Conservation (phyloP, 1,284 basidiomycete genomes). For the Pyrrhoderma noxium region DNA sequence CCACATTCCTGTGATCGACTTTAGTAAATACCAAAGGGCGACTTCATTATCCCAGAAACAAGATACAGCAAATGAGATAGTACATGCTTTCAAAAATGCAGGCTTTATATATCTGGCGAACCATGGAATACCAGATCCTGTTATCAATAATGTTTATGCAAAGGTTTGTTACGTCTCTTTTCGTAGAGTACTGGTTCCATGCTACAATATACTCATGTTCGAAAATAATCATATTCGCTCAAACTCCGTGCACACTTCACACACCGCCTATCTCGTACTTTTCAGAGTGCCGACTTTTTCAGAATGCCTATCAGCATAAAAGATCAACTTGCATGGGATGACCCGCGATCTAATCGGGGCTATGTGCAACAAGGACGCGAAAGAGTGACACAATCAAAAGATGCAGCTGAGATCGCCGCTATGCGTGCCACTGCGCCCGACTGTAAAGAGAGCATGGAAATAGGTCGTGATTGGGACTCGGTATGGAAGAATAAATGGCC, state of each 20-base stretch:
- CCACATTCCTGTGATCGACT: constrained; percentile 70
- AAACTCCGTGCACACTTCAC: too few relatives aligned
- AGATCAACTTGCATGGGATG: constrained; percentile 67
- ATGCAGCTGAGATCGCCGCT: constrained; percentile 66
- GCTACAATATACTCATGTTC: constrained; percentile 1
- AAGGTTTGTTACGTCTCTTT: constrained; percentile 40
- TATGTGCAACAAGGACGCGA: constrained; percentile 77
- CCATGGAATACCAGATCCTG: constrained; percentile 53
- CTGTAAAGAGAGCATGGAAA: constrained; percentile 80
- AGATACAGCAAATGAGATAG: constrained; percentile 59
- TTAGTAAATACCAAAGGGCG: constrained; percentile 54
- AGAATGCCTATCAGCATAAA: constrained; percentile 55
- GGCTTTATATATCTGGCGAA: constrained; percentile 69
- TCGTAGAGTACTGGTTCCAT: background rate
- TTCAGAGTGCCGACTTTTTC: constrained; percentile 71
- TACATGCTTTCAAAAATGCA: constrained; percentile 69
- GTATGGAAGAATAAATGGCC: constrained; percentile 79
- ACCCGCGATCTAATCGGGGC: constrained; percentile 77
- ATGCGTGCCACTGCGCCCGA: constrained; percentile 70
- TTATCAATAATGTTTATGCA: constrained; percentile 49
- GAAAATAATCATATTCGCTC: too few relatives aligned
- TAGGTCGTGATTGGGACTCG: constrained; percentile 72
- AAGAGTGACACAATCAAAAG: constrained; percentile 66
- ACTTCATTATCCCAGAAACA: constrained; percentile 48
- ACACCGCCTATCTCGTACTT: background rate